Percentiles rank a stretch among this genome's conserved stretches.
phyloP scores from a whole-genome alignment of 768 basidiomycete genomes.

The Boletus tomentosulus region DNA sequence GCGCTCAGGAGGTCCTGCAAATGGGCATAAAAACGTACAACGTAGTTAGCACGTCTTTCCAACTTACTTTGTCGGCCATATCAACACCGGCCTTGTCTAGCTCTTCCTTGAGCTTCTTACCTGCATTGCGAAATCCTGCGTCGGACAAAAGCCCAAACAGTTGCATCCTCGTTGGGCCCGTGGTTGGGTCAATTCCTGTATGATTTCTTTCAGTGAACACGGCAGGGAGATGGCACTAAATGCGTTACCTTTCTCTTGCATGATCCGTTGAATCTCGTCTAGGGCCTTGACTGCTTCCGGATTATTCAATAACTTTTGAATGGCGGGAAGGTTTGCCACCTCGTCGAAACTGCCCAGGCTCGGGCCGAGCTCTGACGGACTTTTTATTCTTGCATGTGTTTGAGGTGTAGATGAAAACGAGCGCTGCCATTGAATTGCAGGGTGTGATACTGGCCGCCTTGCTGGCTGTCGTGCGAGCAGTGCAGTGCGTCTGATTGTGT shows the following conservation, averaged over 20 bases:
- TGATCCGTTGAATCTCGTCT: slow-evolving; percentile 38
- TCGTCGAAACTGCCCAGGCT: slow-evolving; percentile 41
- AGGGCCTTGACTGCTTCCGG: slow-evolving; percentile 51
- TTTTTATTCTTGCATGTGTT: slow-evolving; percentile 26
- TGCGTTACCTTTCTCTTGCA: slow-evolving; percentile 46
- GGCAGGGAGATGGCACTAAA: not conserved
- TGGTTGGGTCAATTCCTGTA: slow-evolving; percentile 46
- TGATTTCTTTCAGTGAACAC: not conserved
- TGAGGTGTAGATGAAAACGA: slow-evolving; percentile 29
- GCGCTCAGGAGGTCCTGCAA: slow-evolving; percentile 45
- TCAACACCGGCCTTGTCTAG: slow-evolving; percentile 61
- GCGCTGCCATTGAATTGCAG: slow-evolving; percentile 17
- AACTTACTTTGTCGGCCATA: slow-evolving; percentile 47
- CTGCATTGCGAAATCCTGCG: slow-evolving; percentile 48
- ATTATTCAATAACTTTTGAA: slow-evolving; percentile 45
- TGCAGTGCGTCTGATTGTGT: slow-evolving; percentile 14
- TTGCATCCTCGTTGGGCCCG: slow-evolving; percentile 47
- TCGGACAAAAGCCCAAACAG: slow-evolving; percentile 53
- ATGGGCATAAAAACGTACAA: not conserved
- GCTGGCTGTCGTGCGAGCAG: slow-evolving; percentile 11
- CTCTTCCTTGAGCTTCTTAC: slow-evolving; percentile 43
- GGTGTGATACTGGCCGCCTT: slow-evolving; percentile 9
- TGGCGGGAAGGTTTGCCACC: slow-evolving; percentile 37
- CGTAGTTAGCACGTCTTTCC: not conserved
- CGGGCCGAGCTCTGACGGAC: slow-evolving; percentile 29